These are phyloP conservation scores for Talaromyces islandicus DNA, from an alignment of 2,329 filamentous ascomycete species.

Conservation along the genomic window DNA sequence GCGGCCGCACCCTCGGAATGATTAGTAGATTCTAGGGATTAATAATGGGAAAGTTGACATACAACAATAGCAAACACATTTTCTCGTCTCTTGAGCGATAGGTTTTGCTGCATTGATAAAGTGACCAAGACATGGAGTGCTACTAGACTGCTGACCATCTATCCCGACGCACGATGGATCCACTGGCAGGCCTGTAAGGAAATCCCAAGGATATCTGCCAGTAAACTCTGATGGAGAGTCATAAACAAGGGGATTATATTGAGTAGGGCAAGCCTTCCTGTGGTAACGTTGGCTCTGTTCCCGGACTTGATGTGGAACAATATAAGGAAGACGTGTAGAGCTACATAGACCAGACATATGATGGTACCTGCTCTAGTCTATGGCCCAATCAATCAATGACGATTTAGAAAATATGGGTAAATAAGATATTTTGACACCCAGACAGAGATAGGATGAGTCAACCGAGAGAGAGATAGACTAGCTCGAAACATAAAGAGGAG, in stretches of 20 bases:
- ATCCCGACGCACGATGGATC: constrained; percentile 17
- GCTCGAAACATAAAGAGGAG: not conserved
- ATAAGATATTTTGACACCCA: constrained; percentile 6
- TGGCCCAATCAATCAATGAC: constrained; percentile 9
- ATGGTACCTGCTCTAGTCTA: constrained; percentile 10
- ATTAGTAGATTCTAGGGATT: constrained; percentile 8
- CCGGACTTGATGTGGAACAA: constrained; percentile 5
- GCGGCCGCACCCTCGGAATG: constrained; percentile 12
- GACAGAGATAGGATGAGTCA: not conserved
- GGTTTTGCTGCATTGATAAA: not conserved
- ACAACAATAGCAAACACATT: not conserved
- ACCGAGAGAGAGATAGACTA: not conserved
- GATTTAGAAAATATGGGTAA: constrained; percentile 7
- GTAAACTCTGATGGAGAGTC: constrained; percentile 14
- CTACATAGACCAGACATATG: constrained; percentile 6
- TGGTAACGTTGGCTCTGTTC: constrained; percentile 5
- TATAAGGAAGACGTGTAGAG: constrained; percentile 7
- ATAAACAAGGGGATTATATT: constrained; percentile 18
- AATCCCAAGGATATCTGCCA: constrained; percentile 17
- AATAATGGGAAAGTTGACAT: not conserved
- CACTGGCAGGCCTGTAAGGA: constrained; percentile 10
- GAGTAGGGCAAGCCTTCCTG: constrained; percentile 16
- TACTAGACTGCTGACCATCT: constrained; percentile 15
- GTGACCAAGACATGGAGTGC: constrained; percentile 11
- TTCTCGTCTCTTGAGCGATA: not conserved